A percentile compares a stretch with the other conserved stretches of the same genome.
Evolutionary conservation across 2,329 filamentous ascomycete genomes (phyloP).

Genomic region (Penicillium polonicum): DNA sequence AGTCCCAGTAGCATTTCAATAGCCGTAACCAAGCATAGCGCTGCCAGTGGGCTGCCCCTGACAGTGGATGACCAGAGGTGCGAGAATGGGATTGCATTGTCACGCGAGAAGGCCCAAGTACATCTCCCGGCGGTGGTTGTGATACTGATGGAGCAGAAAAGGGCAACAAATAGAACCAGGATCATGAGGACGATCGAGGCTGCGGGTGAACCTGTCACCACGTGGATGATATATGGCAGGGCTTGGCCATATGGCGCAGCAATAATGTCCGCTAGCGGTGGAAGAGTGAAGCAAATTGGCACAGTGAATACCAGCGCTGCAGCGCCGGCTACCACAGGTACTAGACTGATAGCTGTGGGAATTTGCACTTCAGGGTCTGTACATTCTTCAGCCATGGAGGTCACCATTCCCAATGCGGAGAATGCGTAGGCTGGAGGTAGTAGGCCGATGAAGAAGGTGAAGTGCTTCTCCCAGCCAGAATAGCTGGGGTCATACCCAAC

Average conservation of each 20-base stretch:
- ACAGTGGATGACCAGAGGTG: conserved; percentile 32
- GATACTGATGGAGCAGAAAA: conserved; percentile 56
- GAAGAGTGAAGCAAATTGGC: too few species aligned
- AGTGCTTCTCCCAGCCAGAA: conserved; percentile 56
- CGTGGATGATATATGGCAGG: too few species aligned
- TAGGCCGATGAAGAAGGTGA: conserved; percentile 63
- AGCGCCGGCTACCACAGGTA: conserved; percentile 52
- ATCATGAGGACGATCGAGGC: conserved; percentile 17
- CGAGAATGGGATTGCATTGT: conserved; percentile 47
- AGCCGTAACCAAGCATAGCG: conserved; percentile 45
- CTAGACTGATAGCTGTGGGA: conserved; percentile 49
- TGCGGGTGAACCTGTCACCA: too few species aligned
- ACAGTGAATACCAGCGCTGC: conserved; percentile 57
- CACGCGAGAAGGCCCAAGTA: conserved; percentile 49
- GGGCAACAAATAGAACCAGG: conserved; percentile 50
- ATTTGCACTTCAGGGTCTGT: conserved; percentile 53
- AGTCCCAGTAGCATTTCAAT: conserved; percentile 51
- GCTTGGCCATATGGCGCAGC: too few species aligned
- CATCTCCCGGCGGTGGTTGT: conserved; percentile 51
- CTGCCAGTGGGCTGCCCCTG: not conserved
- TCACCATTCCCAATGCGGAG: conserved; percentile 61
- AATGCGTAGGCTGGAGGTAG: conserved; percentile 60
- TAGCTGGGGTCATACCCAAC: conserved; percentile 28
- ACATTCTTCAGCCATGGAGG: conserved; percentile 62
- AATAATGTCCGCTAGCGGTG: too few species aligned